Evolutionary conservation across 129 eudicot genomes (phyloP), one percentile per base, ranked within the genome.

Genomic region (Erigeron canadensis): DNA sequence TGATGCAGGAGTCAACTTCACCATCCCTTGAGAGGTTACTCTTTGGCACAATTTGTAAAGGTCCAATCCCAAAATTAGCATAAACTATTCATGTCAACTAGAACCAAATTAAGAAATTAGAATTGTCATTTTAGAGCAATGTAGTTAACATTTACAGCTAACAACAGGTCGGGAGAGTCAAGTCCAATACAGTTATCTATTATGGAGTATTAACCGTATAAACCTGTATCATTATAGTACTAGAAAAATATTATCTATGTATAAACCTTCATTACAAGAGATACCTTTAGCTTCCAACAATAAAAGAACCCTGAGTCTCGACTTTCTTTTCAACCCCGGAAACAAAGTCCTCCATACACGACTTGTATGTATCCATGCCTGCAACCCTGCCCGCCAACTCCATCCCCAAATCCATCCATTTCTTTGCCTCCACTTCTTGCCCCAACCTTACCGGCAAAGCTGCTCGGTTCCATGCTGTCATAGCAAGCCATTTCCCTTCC

Each of bases 401-500:
- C 86, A 89, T 61, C 51, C 95, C 98, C 21, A 94, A 37, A 56
- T 59, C 79, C 96, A 94, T 89, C 97, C 98, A 89, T 81, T 87
- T 89, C 77, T 78, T 89, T 42, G 95, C 90, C 40, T 75, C 86
- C 71, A 69, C 88, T 75, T 18, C 74, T 63, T 81, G 84, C 79
- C 96, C 98, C 81, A 89, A 70, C 83, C 91, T 89, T 45, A 85
- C 78, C 0, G 95, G 93, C 43, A 85, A 73, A 60, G 96, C 93
- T 81, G 96, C 97, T 54, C 97, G 83, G 67, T 94, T 94, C 98
- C 98, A 89, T 5, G 98, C 96, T 45, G 98, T 85, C 78, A 78
- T 89, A 10, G 95, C 88, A 16, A 94, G 96, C 97, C 98, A 94
- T 78, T 94, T 94, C 65, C 90, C 97, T 79, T 94, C 98, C 73